Evolutionary conservation across 441 rosid species (phyloP), one percentile per base, ranked within the genome.

Genomic region (Arabidopsis lyrata): DNA sequence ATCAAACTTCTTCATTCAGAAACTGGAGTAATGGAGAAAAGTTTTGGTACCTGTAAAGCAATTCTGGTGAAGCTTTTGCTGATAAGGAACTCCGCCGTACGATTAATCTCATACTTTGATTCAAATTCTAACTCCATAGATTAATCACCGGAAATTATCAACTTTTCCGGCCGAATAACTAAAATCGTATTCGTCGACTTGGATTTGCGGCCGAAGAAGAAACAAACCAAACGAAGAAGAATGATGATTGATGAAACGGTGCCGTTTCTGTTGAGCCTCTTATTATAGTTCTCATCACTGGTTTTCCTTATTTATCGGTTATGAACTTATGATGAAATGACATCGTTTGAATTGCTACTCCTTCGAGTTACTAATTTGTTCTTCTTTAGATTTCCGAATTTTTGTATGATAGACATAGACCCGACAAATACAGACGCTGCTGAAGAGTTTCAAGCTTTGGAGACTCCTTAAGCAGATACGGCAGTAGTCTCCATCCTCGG

Each of bases 11-110:
- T 18, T 4, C 12, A 63, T 16, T 47, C 53, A 47, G 20, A 31
- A 54, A 54, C 3, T n/a, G 2, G n/a, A 18, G 16, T 14, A 1
- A 5, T 53, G n/a, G 7, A 35, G 14, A 41, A 14, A 14, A 24
- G 35, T 15, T 57, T 31, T 9, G 12, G 27, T 76, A 90, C 98
- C 90, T 93, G 98, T 80, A 90, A 75, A 78, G 96, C 93, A 29
- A 88, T 87, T 81, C 86, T 87, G 55, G 82, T 64, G 79, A 87
- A 89, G 81, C 73, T 83, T 56, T 86, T 69, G 68, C 75, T 64
- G 75, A 55, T 77, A 57, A 89, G 86, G 88, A 89, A 91, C 75
- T 82, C 86, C 14, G 84, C 90, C 2, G 96, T 85, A 27, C 77
- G 84, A 38, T 56, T 66, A 50, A 91, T 87, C 53, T 93, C 97